These are phyloP conservation scores for Skeletonema grethae DNA, from an alignment of 108 stramenopile genomes.

Conservation along the genomic window DNA sequence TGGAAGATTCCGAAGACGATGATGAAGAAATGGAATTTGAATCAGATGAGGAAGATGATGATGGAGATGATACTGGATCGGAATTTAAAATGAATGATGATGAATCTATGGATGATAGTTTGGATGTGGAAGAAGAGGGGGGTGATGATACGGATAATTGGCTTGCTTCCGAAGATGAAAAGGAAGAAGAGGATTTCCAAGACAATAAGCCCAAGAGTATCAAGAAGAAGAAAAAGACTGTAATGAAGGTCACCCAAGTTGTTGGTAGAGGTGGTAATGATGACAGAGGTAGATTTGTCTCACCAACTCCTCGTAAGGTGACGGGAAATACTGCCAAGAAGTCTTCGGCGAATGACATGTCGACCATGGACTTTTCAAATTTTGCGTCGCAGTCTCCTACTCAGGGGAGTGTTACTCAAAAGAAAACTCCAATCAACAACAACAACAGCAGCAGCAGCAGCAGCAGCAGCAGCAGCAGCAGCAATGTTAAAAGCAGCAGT, in stretches of 20 bases:
- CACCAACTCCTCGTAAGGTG: slow-evolving; percentile 32
- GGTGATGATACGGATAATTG: slow-evolving; percentile 52
- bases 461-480: neutral
- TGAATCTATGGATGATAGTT: slow-evolving; percentile 25
- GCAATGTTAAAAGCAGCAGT: neutral
- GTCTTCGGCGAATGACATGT: neutral
- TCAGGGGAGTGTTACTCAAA: neutral
- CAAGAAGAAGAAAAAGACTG: slow-evolving; percentile 11
- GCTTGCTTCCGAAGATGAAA: slow-evolving; percentile 63
- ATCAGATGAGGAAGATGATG: slow-evolving; percentile 40
- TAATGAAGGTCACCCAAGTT: slow-evolving; percentile 12
- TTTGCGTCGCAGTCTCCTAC: slow-evolving; percentile 28
- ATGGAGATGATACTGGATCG: slow-evolving; percentile 43
- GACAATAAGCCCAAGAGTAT: slow-evolving; percentile 13
- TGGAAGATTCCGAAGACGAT: slow-evolving; percentile 54
- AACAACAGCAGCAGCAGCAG: neutral
- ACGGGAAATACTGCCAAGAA: slow-evolving; percentile 13
- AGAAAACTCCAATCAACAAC: slow-evolving; percentile 2
- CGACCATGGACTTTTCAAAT: slow-evolving; percentile 22
- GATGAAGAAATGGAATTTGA: slow-evolving; percentile 48
- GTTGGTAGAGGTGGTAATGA: slow-evolving; percentile 4
- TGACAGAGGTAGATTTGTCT: slow-evolving; percentile 15
- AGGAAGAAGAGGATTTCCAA: slow-evolving; percentile 39
- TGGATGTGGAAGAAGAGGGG: slow-evolving; percentile 19
- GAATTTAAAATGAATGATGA: slow-evolving; percentile 32